phyloP scores from a whole-genome alignment of 2,329 filamentous ascomycete genomes.

The Xylariomycetidae sp. region DNA sequence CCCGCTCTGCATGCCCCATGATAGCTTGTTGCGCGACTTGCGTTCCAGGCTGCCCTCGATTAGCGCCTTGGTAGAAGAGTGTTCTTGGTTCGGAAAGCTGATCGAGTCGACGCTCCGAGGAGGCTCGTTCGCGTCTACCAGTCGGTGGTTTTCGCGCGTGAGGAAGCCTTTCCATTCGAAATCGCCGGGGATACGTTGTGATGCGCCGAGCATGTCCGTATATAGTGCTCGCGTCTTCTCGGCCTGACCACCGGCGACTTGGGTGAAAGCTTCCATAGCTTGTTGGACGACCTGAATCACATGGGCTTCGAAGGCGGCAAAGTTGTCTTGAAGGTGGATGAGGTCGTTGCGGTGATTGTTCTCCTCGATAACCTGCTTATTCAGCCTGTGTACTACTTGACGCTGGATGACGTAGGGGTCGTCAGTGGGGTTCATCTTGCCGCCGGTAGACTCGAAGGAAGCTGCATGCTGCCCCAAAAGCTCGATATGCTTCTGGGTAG shows the following conservation, averaged over 20 bases:
- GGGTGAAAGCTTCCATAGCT: constrained; percentile 77
- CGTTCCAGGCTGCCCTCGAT: constrained; percentile 87
- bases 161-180: constrained; percentile 92
- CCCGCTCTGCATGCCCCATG: constrained; percentile 68
- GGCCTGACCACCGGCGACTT: constrained; percentile 72
- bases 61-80: constrained; percentile 71
- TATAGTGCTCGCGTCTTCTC: constrained; percentile 80
- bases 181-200: constrained; percentile 73
- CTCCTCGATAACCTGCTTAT: constrained; percentile 89
- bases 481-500: constrained; percentile 94
- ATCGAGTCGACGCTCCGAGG: constrained; percentile 71
- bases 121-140: constrained; percentile 73
- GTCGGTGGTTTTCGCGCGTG: constrained; percentile 61
- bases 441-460: constrained; percentile 69
- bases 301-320: constrained; percentile 82
- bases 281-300: constrained; percentile 78
- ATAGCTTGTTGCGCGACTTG: constrained; percentile 82
- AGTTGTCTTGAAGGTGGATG: constrained; percentile 85
- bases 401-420: constrained; percentile 88
- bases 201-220: constrained; percentile 71
- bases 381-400: constrained; percentile 75
- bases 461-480: constrained; percentile 83
- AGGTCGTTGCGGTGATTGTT: constrained; percentile 95
- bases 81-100: constrained; percentile 83
- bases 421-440: constrained; percentile 64